Conservation (phyloP, 179 eudicot genomes). For the Gypsophila paniculata region DNA sequence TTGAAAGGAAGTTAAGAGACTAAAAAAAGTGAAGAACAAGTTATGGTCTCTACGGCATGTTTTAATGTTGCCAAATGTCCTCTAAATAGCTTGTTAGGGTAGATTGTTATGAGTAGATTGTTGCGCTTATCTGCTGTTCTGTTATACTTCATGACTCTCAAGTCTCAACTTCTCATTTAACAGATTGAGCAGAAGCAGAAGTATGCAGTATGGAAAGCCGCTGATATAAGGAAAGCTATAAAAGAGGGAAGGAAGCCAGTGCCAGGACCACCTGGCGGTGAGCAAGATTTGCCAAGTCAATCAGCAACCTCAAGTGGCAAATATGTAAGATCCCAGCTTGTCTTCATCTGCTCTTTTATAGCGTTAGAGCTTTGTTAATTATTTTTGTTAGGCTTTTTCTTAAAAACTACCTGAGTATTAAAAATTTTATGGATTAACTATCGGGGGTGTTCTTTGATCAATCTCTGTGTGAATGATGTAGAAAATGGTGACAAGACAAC, state of each 20-base stretch:
- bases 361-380: not conserved
- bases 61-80: too few species aligned
- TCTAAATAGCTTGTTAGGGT: too few species aligned
- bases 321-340: constrained; percentile 42
- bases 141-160: not conserved
- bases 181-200: constrained; percentile 97
- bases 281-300: constrained; percentile 42
- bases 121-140: constrained; percentile 3
- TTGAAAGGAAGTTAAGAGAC: too few species aligned
- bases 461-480: too few species aligned
- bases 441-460: too few species aligned
- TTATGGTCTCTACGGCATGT: too few species aligned
- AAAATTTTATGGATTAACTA: too few species aligned
- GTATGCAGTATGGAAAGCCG: constrained; percentile 97
- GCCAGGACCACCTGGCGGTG: constrained; percentile 91
- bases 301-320: constrained; percentile 44
- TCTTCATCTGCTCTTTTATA: not conserved
- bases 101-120: not conserved
- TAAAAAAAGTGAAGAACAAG: too few species aligned
- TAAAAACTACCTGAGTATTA: not conserved
- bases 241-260: constrained; percentile 93
- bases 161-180: constrained; percentile 16
- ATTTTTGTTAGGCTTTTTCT: constrained; percentile 2
- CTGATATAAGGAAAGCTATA: constrained; percentile 87
- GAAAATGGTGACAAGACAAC: constrained; percentile 7